Evolutionary conservation across 1,284 basidiomycete species (phyloP).

Genomic region (Stygiomarasmius scandens): DNA sequence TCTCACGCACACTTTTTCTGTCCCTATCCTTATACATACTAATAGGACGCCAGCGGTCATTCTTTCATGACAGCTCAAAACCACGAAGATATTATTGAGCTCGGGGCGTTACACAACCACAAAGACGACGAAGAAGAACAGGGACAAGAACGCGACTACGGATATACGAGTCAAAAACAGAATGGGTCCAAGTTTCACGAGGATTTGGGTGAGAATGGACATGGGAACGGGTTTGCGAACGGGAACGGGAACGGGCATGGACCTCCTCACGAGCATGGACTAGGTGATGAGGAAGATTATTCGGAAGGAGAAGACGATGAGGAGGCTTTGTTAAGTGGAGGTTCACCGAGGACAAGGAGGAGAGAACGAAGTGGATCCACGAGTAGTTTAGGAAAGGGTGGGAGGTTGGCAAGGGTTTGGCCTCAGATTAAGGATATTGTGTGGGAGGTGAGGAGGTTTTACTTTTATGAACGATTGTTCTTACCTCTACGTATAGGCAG

Average conservation of each 20-base stretch:
- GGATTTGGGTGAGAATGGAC: neutral
- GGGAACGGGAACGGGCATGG: neutral
- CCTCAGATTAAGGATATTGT: constrained; percentile 60
- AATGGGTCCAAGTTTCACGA: neutral
- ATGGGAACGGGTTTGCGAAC: neutral
- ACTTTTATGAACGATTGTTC: neutral
- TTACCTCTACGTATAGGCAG: constrained; percentile 48
- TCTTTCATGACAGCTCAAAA: neutral
- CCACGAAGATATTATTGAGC: constrained; percentile 1
- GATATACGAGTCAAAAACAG: neutral
- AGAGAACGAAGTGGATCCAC: neutral
- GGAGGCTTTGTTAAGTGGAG: constrained; percentile 13
- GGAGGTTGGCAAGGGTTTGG: constrained; percentile 38
- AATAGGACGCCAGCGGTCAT: no score
- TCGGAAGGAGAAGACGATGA: constrained; percentile 16
- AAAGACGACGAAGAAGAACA: neutral
- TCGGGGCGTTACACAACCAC: neutral
- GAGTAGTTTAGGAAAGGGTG: neutral
- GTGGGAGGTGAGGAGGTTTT: constrained; percentile 53
- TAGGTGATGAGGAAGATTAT: constrained; percentile 4
- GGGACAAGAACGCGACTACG: neutral
- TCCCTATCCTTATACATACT: no score
- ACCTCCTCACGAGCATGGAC: neutral
- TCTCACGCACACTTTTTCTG: no score
- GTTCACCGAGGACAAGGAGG: neutral